Evolutionary conservation across 2,329 filamentous ascomycete species (phyloP), one percentile per base, ranked within the genome.

Genomic region (Colletotrichum orbiculare): DNA sequence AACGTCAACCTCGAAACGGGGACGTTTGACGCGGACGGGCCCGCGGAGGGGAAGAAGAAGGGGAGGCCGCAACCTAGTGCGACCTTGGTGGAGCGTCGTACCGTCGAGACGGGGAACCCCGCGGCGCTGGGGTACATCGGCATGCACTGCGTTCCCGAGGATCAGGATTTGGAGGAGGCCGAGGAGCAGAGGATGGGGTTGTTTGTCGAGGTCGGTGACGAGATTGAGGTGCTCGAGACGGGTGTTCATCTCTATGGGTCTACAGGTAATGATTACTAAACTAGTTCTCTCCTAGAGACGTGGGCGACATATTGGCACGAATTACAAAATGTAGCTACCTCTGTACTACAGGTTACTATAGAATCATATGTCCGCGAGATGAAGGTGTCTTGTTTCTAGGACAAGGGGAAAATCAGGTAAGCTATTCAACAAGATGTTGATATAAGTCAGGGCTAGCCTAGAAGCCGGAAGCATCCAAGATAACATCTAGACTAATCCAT

Each of bases 101-200:
- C 67, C 2, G 67, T 72, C 0, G 73, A 74, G 37, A 49, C 64
- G 10, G 73, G 73, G 2, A 74, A 74, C 9, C 69, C 67, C 0
- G 68, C 52, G 11, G 73, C 73, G 13, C 56, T 74, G 15, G 73
- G 73, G 0, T 74, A 74, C 17, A 35, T 74, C 12, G 73, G 73
- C 2, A 73, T 74, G 71, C 73, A 74, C 42, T 72, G 71, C n/a
- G 73, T 74, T 2, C 73, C 73, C 0, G 73, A 74, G 8, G 70
- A 72, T 6, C 47, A 58, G 4, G 60, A 66, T 6, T 10, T 73
- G 9, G 42, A 52, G 0, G 62, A 69, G 8, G 69, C 67, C 34
- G 12, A 13, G 5, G 46, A 47, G 2, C 55, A 54, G n/a, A n/a
- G 38, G 2, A 52, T 10, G 2, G 54, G 54, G 0, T 9, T 73